Evolutionary conservation across 2,329 filamentous ascomycete genomes (phyloP), one percentile per base, ranked within the genome.

Genomic region (Fusarium cyanostomum): DNA sequence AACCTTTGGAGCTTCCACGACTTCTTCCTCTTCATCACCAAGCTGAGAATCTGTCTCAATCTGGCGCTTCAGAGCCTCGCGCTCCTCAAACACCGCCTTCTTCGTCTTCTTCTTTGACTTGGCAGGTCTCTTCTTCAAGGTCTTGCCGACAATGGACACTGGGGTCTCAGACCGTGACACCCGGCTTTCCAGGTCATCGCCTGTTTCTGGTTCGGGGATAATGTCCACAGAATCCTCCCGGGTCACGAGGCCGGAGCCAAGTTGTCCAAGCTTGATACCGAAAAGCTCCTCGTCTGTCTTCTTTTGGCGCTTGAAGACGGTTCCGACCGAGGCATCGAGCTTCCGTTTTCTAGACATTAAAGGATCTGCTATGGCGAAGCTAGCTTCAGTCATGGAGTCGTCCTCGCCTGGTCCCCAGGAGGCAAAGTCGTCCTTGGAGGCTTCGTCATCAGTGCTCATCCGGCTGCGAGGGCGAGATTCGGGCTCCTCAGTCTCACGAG

Each of bases 391-490:
- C 81, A 91, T 85, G 0, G 86, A 88, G 60, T 89, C 87, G 15
- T 89, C 87, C 44, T 89, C 86, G 5, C 73, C 77, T 2, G 78
- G 79, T 28, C 80, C 82, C 77, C 82, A 82, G 1, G 75, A 76
- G 2, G 72, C 77, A 49, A 80, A 80, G 4, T 81, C 82, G 46
- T 86, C 82, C 67, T 83, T 84, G 44, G 77, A 80, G 3, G 73
- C 76, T 54, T 86, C 83, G 46, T 88, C 85, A 56, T 89, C 86
- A 2, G 84, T 84, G 71, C 84, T 87, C 82, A 88, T 84, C 37
- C 90, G 92, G 75, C 92, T 97, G 39, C 89, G 87, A 44, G 90
- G 90, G 37, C 90, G 86, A 63, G 92, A 96, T 59, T 95, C 94
- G 30, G 88, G 88, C 65, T 95, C 94, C 73, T 96, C 94, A 0